Conservation (phyloP, 768 basidiomycete species). For the Rhizopogon vesiculosus region DNA sequence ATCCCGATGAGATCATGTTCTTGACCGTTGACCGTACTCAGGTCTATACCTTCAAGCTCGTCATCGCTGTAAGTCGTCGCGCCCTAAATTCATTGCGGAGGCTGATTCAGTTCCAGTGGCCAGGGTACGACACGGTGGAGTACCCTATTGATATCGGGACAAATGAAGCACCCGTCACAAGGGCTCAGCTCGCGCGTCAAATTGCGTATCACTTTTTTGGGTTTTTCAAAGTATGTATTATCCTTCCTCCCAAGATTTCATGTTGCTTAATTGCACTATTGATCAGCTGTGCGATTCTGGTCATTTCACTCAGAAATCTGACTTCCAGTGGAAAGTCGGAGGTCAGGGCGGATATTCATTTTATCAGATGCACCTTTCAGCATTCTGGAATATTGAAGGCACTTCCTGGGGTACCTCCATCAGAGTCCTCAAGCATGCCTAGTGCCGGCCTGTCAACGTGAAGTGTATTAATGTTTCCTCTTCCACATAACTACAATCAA, state of each 20-base stretch:
- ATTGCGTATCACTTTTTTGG: conserved; percentile 5
- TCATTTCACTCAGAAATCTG: not conserved
- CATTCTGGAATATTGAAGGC: conserved; percentile 6
- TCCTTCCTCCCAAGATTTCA: not conserved
- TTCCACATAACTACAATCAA: not conserved
- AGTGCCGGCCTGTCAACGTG: not conserved
- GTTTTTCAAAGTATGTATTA: conserved; percentile 5
- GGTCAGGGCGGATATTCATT: not conserved
- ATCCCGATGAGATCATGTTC: conserved; percentile 3
- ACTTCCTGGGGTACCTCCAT: conserved; percentile 5
- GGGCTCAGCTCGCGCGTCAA: conserved; percentile 2
- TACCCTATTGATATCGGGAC: conserved; percentile 1
- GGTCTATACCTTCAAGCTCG: not conserved
- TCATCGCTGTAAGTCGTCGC: conserved; percentile 1
- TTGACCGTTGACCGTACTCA: not conserved
- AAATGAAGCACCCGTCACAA: not conserved
- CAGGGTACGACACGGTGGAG: conserved; percentile 4
- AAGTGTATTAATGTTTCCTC: not conserved
- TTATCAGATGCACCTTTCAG: conserved; percentile 4
- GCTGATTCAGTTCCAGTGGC: conserved; percentile 6
- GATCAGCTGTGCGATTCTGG: not conserved
- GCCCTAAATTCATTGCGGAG: not conserved
- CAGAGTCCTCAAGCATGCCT: not conserved
- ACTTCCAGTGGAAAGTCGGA: conserved; percentile 4
- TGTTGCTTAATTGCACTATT: not conserved